Conservation (phyloP, 2,329 filamentous ascomycete species). For the Teratosphaeria zuluensis region DNA sequence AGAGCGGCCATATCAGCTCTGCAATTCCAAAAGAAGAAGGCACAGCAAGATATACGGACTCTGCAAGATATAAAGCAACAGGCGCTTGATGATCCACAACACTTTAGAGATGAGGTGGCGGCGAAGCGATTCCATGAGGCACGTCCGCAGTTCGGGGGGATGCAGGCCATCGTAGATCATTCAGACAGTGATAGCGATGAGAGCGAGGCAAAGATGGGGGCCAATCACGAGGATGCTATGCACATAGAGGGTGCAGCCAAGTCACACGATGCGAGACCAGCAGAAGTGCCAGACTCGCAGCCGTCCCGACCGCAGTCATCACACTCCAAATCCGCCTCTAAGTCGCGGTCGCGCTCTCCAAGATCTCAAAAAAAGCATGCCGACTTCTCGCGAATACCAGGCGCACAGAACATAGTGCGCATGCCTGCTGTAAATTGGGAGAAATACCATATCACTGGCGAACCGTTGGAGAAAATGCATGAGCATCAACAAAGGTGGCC, state of each 20-base stretch:
- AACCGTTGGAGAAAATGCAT: constrained; percentile 74
- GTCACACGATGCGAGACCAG: constrained; percentile 6
- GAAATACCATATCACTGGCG: constrained; percentile 84
- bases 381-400: constrained; percentile 57
- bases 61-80: constrained; percentile 61
- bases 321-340: constrained; percentile 1
- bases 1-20: constrained; percentile 77
- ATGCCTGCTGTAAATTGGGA: constrained; percentile 90
- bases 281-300: constrained; percentile 18
- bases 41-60: constrained; percentile 61
- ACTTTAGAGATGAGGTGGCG: constrained; percentile 59
- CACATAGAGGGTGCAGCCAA: constrained; percentile 12
- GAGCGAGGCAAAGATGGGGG: constrained; percentile 17
- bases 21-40: constrained; percentile 74
- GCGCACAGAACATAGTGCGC: constrained; percentile 71
- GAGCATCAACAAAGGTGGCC: constrained; percentile 65
- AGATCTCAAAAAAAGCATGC: constrained; percentile 1
- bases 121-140: constrained; percentile 42
- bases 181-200: constrained; percentile 19
- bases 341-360: constrained; percentile 1
- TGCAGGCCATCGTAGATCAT: constrained; percentile 29
- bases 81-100: constrained; percentile 60
- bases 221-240: constrained; percentile 19
- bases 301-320: constrained; percentile 3
- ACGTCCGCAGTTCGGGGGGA: constrained; percentile 19